Percentiles rank a stretch among this genome's conserved stretches.
Evolutionary conservation across 1,139 yeast species (phyloP).

Genomic region (Nakaseomyces uthaithaninus): DNA sequence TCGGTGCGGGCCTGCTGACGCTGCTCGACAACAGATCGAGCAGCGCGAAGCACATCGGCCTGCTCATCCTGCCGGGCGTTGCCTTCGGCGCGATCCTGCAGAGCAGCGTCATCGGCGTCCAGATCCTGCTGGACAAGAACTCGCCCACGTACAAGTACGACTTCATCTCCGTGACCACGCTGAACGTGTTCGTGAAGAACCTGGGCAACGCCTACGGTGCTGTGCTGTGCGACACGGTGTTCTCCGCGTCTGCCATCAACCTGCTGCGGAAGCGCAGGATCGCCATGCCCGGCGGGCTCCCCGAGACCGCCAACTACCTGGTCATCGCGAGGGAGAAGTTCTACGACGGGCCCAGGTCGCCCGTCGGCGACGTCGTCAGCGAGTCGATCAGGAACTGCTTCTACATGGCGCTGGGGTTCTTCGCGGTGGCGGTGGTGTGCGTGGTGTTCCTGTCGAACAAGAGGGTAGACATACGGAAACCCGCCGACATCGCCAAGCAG

Average conservation of each 20-base stretch:
- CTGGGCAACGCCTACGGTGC: constrained; percentile 14
- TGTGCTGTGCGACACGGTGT: constrained; percentile 16
- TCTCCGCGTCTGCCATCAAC: constrained; percentile 7
- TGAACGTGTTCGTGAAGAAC: constrained; percentile 9
- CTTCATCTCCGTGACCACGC: constrained; percentile 20
- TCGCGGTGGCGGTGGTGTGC: constrained; percentile 2
- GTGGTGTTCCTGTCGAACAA: constrained; percentile 4
- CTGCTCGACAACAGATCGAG: constrained; percentile 37
- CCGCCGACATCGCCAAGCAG: neutral
- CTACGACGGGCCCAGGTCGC: constrained; percentile 5
- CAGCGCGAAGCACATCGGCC: constrained; percentile 41
- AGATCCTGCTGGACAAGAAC: constrained; percentile 32
- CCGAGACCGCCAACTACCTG: neutral
- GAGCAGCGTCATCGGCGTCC: constrained; percentile 44
- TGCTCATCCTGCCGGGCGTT: constrained; percentile 46
- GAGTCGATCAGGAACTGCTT: constrained; percentile 1
- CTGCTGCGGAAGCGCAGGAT: neutral
- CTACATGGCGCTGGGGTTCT: constrained; percentile 4
- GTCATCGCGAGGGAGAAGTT: neutral
- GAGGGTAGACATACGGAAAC: neutral
- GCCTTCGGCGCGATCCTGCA: constrained; percentile 51
- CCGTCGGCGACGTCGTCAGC: constrained; percentile 2
- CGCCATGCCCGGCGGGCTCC: neutral
- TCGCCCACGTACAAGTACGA: constrained; percentile 15
- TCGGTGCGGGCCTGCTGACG: constrained; percentile 48